Base-by-base conservation (phyloP, 2,329 filamentous ascomycete species). In the Chrysosporium queenslandicum region DNA sequence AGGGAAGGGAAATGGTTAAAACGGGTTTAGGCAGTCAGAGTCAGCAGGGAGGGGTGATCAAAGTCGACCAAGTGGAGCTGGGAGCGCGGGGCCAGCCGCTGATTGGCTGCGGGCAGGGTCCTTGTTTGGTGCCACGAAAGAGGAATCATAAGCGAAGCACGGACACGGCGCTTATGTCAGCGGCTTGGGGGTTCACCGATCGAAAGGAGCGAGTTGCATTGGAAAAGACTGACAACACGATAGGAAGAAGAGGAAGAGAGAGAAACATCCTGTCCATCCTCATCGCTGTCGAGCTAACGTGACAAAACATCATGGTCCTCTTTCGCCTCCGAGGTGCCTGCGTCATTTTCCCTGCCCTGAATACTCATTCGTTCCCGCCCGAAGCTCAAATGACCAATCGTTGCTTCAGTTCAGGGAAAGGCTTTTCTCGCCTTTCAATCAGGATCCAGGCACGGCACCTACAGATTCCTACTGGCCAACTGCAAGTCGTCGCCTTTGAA, bases 61-160 rank as follows among this genome's bases (percentile, higher is more conserved):
- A 39, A 36, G 46, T 25, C 16, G 30, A 30, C 34, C 14, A 34
- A 32, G 27, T 29, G 42, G 39, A 4, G 18, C 43, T n/a, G 11
- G 20, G 46, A 20, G 43, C 36, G 18, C 7, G 36, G n/a, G 8
- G 11, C 36, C 12, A n/a, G 25, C 36, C 14, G 39, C 27, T 53
- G 42, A 50, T 43, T 53, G 42, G 53, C 41, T 32, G n/a, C 20
- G 40, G 16, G n/a, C 20, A 23, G 37, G 27, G 21, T 36, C 9
- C 42, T 54, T 64, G 61, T 61, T 58, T 66, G 68, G 68, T 68
- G 68, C 68, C 67, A 70, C 68, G 67, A 69, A 64, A 58, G 60
- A 51, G 56, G 54, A 49, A 47, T 12, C 50, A 2, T 32, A 48
- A 43, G 51, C 51, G 51, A 53, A 52, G 40, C 40, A 46, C 46